Evolutionary conservation across 1,284 basidiomycete species (phyloP), one percentile per base, ranked within the genome.

Genomic region (Puccinia triticina): DNA sequence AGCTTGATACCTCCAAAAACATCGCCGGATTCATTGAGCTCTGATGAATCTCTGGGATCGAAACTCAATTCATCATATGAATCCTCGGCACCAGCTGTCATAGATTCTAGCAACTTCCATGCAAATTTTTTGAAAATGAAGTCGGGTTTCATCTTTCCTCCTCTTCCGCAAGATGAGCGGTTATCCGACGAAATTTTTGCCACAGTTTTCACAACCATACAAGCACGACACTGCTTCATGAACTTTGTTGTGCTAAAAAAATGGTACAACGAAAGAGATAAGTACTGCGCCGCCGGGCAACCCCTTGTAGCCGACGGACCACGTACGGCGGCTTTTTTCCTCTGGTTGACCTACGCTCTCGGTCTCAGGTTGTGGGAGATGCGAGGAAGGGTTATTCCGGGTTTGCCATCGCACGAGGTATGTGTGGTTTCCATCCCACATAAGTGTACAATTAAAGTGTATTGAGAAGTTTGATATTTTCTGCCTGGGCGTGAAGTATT

Each of bases 311-410:
- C 29, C 37, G 67, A 72, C 14, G 66, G 23, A 43, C 26, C 69
- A 26, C 66, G 77, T n/a, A 80, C 77, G 12, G 77, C 77, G 1
- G 77, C 77, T 29, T 80, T 80, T 43, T 80, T 80, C 40, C 50
- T 80, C 34, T 80, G 77, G 77, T 43, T 80, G n/a, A 72, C 77
- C 29, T 72, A 61, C 48, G 77, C 77, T 40, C 37, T 80, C n/a
- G 77, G 77, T 26, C 66, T 72, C n/a, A 53, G 77, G 29, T 26
- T 80, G 7, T 71, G 46, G 66, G 77, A 80, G 29, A 69, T 66
- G 43, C 66, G 67, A 26, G 77, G 77, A 18, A 80, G 53, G 26
- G 26, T 69, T 1, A 26, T 72, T 69, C 66, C 53, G 1, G 67
- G 55, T 14, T 72, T 80, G 40, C 66, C 77, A 57, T 61, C 77